A percentile compares a stretch with the other conserved stretches of the same genome.
Evolutionary conservation across 805 yeast genomes (phyloP).

Genomic region (Scheffersomyces lignosus): DNA sequence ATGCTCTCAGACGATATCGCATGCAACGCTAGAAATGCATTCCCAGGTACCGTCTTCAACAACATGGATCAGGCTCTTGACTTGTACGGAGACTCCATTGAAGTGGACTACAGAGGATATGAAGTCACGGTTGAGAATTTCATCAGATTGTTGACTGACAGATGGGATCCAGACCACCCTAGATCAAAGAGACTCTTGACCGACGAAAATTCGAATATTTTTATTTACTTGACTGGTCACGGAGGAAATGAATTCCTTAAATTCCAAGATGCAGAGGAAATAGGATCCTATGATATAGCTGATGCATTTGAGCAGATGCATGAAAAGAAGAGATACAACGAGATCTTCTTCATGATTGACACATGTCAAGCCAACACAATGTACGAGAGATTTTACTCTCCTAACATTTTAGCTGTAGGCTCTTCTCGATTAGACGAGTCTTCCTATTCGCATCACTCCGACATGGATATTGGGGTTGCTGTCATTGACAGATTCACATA

Average conservation of each 20-base stretch:
- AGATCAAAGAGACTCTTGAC: constrained; percentile 86
- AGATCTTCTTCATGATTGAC: constrained; percentile 95
- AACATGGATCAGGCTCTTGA: constrained; percentile 91
- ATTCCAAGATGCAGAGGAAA: constrained; percentile 98
- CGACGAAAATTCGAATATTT: constrained; percentile 91
- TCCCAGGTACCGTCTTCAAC: constrained; percentile 94
- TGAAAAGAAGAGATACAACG: constrained; percentile 92
- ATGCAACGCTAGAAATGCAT: constrained; percentile 93
- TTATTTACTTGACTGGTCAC: constrained; percentile 96
- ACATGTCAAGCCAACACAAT: constrained; percentile 99
- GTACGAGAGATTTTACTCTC: constrained; percentile 90
- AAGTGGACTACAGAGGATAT: constrained; percentile 95
- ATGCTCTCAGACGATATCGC: constrained; percentile 98
- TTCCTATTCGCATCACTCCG: constrained; percentile 94
- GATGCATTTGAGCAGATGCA: constrained; percentile 97
- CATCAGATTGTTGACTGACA: constrained; percentile 85
- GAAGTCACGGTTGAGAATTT: constrained; percentile 98
- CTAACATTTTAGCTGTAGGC: constrained; percentile 90
- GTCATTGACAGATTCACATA: constrained; percentile 96
- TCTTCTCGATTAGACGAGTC: constrained; percentile 85
- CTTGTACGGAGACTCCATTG: constrained; percentile 89
- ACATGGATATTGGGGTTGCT: constrained; percentile 94
- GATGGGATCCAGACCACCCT: constrained; percentile 95
- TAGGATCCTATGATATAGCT: constrained; percentile 91
- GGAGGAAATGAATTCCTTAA: constrained; percentile 97